Conservation (phyloP, 495 filamentous ascomycete genomes). For the Aspergillus mulundensis region DNA sequence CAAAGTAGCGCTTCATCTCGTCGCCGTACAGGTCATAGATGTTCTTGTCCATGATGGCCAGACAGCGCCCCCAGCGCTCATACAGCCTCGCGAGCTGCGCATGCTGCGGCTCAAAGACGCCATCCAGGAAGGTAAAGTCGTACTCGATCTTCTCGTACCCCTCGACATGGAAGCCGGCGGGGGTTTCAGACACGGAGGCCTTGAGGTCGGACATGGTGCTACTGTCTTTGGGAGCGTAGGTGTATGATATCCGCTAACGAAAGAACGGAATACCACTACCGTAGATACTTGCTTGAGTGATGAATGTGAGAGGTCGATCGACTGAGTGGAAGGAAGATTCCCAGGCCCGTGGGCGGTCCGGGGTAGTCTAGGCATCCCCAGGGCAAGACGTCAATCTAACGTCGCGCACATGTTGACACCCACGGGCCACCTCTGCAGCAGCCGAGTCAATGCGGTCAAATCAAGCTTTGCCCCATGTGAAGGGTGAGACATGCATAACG, state of each 20-base stretch:
- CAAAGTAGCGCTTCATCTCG: conserved; percentile 1
- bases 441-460: not conserved
- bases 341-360: not conserved
- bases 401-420: too few relatives aligned
- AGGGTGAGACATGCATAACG: not conserved
- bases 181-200: not conserved
- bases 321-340: not conserved
- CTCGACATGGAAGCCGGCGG: conserved; percentile 4
- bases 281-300: too few relatives aligned
- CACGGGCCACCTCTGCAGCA: not conserved
- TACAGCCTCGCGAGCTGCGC: not conserved
- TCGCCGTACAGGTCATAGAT: conserved; percentile 3
- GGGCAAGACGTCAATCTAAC: too few relatives aligned
- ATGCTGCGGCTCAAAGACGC: not conserved
- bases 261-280: too few relatives aligned
- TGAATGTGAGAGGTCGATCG: too few relatives aligned
- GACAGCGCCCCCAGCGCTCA: conserved; percentile 1
- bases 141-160: not conserved
- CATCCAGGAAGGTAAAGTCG: conserved; percentile 6
- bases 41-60: conserved; percentile 11
- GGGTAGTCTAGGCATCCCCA: too few relatives aligned
- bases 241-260: too few relatives aligned
- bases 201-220: not conserved
- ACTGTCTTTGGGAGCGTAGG: too few relatives aligned
- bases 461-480: not conserved